These are phyloP conservation scores for Agrocybe pediades DNA, from an alignment of 768 basidiomycete genomes.

Conservation along the genomic window DNA sequence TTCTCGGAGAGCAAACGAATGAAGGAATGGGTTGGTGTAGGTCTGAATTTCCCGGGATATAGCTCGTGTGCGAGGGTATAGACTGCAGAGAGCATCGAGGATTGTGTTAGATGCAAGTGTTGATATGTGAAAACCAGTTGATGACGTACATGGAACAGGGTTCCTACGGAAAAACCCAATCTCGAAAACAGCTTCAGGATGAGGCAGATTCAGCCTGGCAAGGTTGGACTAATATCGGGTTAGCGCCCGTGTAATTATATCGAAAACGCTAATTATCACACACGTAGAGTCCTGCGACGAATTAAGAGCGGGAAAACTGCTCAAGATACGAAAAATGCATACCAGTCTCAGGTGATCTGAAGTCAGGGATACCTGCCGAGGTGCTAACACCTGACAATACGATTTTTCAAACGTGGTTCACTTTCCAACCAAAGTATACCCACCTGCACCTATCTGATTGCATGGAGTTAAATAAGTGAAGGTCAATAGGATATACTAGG, in stretches of 20 bases:
- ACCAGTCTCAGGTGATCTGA: conserved; percentile 86
- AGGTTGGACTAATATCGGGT: conserved; percentile 64
- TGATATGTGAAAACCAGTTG: not conserved
- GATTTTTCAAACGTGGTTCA: not conserved
- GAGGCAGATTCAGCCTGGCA: conserved; percentile 76
- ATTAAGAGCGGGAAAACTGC: not conserved
- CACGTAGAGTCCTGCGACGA: conserved; percentile 54
- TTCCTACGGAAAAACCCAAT: conserved; percentile 82
- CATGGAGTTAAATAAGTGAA: not conserved
- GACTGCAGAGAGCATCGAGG: conserved; percentile 42
- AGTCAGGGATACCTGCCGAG: conserved; percentile 87
- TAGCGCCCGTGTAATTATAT: not conserved
- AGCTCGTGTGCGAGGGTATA: conserved; percentile 93
- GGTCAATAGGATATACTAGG: not conserved
- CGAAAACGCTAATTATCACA: conserved; percentile 13
- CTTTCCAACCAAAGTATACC: conserved; percentile 14
- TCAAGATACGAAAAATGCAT: conserved; percentile 17
- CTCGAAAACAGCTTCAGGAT: conserved; percentile 95
- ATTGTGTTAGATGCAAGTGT: not conserved
- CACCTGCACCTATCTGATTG: conserved; percentile 68
- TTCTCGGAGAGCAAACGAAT: conserved; percentile 78
- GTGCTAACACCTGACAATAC: conserved; percentile 64
- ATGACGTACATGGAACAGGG: conserved; percentile 72
- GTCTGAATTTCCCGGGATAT: conserved; percentile 87
- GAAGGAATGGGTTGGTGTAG: conserved; percentile 90